These are phyloP conservation scores for Fusarium tanahbumbuense DNA, from an alignment of 2,329 filamentous ascomycete genomes.

Conservation along the genomic window DNA sequence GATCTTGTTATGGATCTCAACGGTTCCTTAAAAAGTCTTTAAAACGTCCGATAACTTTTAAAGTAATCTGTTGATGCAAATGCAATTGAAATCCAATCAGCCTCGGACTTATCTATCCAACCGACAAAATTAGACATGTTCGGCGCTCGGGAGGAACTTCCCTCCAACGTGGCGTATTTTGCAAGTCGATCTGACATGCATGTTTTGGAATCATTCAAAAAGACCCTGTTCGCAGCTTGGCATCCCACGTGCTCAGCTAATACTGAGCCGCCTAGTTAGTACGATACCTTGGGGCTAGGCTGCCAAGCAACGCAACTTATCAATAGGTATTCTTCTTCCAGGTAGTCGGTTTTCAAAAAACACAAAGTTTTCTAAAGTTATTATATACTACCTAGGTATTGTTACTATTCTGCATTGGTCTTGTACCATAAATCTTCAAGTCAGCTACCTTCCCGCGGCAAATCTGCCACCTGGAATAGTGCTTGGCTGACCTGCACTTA, in stretches of 20 bases:
- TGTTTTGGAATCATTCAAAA: slow-evolving; percentile 13
- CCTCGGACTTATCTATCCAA: background rate
- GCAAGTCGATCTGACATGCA: background rate
- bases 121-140: background rate
- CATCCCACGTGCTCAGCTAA: background rate
- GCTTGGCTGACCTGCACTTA: background rate
- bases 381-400: background rate
- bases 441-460: background rate
- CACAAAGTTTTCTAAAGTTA: background rate
- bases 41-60: background rate
- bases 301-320: background rate
- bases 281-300: background rate
- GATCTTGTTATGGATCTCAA: background rate
- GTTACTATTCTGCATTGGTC: background rate
- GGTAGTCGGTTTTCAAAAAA: background rate
- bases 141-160: background rate
- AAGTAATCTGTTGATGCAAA: background rate
- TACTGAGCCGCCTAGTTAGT: background rate
- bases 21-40: background rate
- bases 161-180: background rate
- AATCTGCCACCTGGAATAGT: background rate
- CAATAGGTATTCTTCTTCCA: background rate
- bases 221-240: background rate
- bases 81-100: background rate
- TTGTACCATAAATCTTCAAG: background rate